phyloP scores from a whole-genome alignment of 805 yeast species.

The Nakazawaea ambrosiae region DNA sequence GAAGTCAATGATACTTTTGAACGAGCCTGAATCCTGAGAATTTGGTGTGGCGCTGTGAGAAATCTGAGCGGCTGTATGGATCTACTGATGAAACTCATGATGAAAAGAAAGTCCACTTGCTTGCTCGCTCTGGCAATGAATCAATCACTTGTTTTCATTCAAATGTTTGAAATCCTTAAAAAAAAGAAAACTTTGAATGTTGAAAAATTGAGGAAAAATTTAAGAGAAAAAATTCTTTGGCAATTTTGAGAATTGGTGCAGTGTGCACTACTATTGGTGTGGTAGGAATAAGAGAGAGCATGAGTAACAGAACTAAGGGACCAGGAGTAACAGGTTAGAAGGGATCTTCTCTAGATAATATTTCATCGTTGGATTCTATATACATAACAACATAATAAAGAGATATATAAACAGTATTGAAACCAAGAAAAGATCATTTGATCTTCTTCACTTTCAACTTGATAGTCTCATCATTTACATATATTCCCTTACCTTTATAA shows the following conservation, averaged over 20 bases:
- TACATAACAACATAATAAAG: not conserved
- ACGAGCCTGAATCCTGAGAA: conserved; percentile 3
- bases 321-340: no score
- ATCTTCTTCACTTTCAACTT: conserved; percentile 88
- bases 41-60: not conserved
- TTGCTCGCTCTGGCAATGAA: not conserved
- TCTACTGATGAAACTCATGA: conserved; percentile 2
- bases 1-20: conserved; percentile 38
- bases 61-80: not conserved
- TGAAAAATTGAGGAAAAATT: no score
- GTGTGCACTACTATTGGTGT: no score
- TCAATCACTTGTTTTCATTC: no score
- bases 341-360: no score
- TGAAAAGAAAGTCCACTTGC: not conserved
- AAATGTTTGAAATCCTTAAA: no score
- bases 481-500: conserved; percentile 96
- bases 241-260: no score
- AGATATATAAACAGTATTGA: not conserved
- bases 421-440: conserved; percentile 41
- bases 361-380: not conserved
- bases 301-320: no score
- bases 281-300: no score
- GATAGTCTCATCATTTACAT: conserved; percentile 85
- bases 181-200: no score
- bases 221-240: no score